These are phyloP conservation scores for Dactylonectria estremocensis DNA, from an alignment of 2,329 filamentous ascomycete genomes.

Conservation along the genomic window DNA sequence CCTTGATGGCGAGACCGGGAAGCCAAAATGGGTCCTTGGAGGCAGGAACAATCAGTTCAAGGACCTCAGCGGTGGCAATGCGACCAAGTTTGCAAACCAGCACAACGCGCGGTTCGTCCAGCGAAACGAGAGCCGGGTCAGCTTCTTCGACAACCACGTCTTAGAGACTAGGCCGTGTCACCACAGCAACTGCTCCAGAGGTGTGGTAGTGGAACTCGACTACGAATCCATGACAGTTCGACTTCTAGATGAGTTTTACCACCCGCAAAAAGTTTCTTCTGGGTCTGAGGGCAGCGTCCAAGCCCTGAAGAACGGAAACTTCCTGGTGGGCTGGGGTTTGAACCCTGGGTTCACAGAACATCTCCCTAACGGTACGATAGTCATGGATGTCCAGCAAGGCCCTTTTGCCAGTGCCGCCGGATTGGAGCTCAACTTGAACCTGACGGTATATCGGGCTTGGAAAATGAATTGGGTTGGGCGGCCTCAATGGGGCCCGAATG, in stretches of 20 bases:
- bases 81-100: conserved; percentile 58
- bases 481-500: conserved; percentile 45
- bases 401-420: conserved; percentile 57
- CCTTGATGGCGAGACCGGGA: conserved; percentile 47
- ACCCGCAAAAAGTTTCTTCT: conserved; percentile 65
- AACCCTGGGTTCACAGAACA: conserved; percentile 65
- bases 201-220: conserved; percentile 58
- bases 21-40: conserved; percentile 54
- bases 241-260: conserved; percentile 64
- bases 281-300: conserved; percentile 67
- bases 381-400: conserved; percentile 59
- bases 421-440: conserved; percentile 26
- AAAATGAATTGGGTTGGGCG: conserved; percentile 47
- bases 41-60: conserved; percentile 52
- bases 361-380: conserved; percentile 42
- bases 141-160: conserved; percentile 67
- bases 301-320: conserved; percentile 66
- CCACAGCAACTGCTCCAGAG: conserved; percentile 40
- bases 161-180: conserved; percentile 34
- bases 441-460: conserved; percentile 46
- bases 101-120: conserved; percentile 65
- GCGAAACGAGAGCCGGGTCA: conserved; percentile 63
- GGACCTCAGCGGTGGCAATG: conserved; percentile 52
- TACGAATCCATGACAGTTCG: conserved; percentile 62
- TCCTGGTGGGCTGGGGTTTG: conserved; percentile 71